Evolutionary conservation across 768 basidiomycete genomes (phyloP), one percentile per base, ranked within the genome.

Genomic region (Tulasnella sp.): DNA sequence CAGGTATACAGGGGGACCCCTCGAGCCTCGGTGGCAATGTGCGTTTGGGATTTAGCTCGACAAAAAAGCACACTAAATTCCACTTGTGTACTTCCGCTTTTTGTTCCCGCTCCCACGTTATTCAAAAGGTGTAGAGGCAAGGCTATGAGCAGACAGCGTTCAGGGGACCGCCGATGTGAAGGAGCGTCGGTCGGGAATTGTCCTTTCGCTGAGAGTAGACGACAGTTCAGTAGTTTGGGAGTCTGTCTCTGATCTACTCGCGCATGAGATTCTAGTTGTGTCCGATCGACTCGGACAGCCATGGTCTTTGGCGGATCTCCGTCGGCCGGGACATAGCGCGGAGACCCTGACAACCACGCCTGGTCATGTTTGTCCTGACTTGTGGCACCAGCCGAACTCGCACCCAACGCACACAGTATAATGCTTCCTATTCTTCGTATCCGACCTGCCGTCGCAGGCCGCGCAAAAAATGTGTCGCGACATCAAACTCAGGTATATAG

Each of bases 321-420:
- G 62, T 68, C 31, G 16, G 62, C 8, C 36, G 62, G 34, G 62
- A 68, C 62, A n/a, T 68, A 27, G 62, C 5, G 27, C 9, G 62
- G 31, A 68, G 62, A 68, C 62, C 62, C 62, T 68, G 62, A 68
- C 31, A 68, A 68, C 62, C 62, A 68, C 62, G 62, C 62, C 36
- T 68, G 62, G 62, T 27, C 6, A 2, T 68, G 31, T 68, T 68
- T 68, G 62, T 68, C 62, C 31, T 31, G 62, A 68, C 62, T 68
- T 68, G 34, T 68, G 62, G 62, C 62, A 68, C 62, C 27, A 18
- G 10, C 16, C 27, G 16, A 68, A 68, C n/a, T 36, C 31, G 34
- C 62, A 68, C 62, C 62, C 62, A 34, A 10, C 62, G 62, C 34
- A 34, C 62, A 34, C 62, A 27, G 6, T 9, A 16, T 36, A 68